These are phyloP conservation scores for Peniophora sp. DNA, from an alignment of 1,284 basidiomycete genomes.

Conservation along the genomic window DNA sequence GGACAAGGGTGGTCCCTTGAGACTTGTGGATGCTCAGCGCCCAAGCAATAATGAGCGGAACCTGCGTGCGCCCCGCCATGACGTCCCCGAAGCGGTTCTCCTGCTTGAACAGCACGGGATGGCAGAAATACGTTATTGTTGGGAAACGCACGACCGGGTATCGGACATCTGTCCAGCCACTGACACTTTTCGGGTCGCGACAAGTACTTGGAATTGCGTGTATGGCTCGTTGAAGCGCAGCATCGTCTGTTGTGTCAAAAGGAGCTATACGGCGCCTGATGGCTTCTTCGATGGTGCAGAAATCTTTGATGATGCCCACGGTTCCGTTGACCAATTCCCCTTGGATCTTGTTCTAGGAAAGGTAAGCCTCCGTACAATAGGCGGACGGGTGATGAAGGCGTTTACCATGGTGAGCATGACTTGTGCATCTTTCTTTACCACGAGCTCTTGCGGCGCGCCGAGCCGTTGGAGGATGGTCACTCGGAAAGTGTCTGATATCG, in stretches of 20 bases:
- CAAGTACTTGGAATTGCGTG: not conserved
- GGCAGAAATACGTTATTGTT: conserved; percentile 35
- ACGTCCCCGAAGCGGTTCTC: conserved; percentile 42
- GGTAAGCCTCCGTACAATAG: no score
- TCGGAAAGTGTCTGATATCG: conserved; percentile 12
- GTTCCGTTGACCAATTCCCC: conserved; percentile 80
- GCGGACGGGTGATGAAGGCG: not conserved
- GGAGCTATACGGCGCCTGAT: not conserved
- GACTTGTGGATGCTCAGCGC: conserved; percentile 83
- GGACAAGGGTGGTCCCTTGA: conserved; percentile 76
- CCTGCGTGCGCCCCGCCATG: conserved; percentile 49
- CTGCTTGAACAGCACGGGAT: conserved; percentile 49
- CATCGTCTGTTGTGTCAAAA: conserved; percentile 15
- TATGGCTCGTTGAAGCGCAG: conserved; percentile 8
- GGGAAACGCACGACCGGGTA: conserved; percentile 57
- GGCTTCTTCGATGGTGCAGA: conserved; percentile 24
- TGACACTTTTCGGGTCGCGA: no score
- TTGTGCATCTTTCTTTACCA: conserved; percentile 25
- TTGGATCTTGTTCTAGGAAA: conserved; percentile 53
- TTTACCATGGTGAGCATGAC: conserved; percentile 38
- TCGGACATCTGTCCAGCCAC: not conserved
- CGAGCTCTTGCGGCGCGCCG: conserved; percentile 14
- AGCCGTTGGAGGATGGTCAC: conserved; percentile 19
- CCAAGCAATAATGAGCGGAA: conserved; percentile 73
- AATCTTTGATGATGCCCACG: conserved; percentile 75